These are phyloP conservation scores for Pseudocercospora cruenta DNA, from an alignment of 2,329 filamentous ascomycete species.

Conservation along the genomic window DNA sequence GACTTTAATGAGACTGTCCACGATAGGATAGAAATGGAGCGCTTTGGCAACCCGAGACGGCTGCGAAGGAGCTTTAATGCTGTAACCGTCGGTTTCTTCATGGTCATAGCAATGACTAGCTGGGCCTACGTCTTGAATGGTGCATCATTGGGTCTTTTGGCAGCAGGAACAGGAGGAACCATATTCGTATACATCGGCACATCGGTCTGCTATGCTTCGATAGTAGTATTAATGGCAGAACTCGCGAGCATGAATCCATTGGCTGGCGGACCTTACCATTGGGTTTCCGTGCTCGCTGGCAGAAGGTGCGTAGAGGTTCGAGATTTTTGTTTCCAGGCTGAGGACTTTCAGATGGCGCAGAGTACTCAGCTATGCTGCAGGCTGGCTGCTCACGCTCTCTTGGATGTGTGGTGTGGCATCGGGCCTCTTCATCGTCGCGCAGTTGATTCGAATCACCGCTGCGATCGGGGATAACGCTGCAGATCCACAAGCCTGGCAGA, in stretches of 20 bases:
- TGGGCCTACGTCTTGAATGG: slow-evolving; percentile 13
- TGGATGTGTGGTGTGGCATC: no score
- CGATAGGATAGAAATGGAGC: slow-evolving; percentile 7
- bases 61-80: slow-evolving; percentile 8
- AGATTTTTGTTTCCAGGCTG: neutral
- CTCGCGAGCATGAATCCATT: slow-evolving; percentile 3
- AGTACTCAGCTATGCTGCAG: no score
- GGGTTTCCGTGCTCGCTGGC: no score
- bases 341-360: neutral
- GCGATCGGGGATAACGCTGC: no score
- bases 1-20: neutral
- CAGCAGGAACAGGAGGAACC: slow-evolving; percentile 12
- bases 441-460: no score
- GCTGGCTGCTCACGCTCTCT: no score
- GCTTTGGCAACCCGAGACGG: slow-evolving; percentile 6
- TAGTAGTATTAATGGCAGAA: slow-evolving; percentile 9
- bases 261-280: no score
- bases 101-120: slow-evolving; percentile 11
- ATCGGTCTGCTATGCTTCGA: slow-evolving; percentile 1
- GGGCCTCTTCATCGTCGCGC: no score
- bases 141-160: slow-evolving; percentile 2
- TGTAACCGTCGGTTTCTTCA: slow-evolving; percentile 14
- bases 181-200: slow-evolving; percentile 8
- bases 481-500: no score
- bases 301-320: no score